Evolutionary conservation across 2,329 filamentous ascomycete species (phyloP).

Genomic region (Ophiocordyceps sinensis): DNA sequence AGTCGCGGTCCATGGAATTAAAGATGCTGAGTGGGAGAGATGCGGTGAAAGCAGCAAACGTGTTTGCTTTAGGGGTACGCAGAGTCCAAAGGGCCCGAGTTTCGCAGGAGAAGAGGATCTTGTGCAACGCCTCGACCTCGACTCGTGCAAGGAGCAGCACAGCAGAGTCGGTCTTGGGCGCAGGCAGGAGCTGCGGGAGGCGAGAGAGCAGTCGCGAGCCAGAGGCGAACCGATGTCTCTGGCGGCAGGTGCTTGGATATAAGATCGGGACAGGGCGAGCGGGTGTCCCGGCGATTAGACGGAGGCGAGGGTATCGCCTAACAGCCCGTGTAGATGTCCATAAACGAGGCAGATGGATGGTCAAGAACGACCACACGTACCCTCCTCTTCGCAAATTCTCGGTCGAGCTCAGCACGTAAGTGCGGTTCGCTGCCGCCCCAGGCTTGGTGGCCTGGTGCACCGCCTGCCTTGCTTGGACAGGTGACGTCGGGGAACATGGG

Average conservation of each 20-base stretch:
- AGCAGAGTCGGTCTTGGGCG: not conserved
- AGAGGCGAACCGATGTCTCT: not conserved
- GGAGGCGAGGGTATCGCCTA: no score
- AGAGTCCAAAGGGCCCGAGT: not conserved
- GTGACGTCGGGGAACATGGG: not conserved
- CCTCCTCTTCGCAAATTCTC: no score
- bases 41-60: not conserved
- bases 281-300: no score
- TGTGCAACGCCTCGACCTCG: not conserved
- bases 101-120: constrained; percentile 1
- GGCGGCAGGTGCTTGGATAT: not conserved
- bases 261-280: no score
- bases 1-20: constrained; percentile 2
- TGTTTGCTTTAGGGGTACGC: constrained; percentile 1
- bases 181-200: not conserved
- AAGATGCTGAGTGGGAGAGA: constrained; percentile 1
- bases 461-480: not conserved
- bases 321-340: no score
- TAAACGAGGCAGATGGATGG: no score
- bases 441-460: no score
- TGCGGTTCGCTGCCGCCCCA: no score
- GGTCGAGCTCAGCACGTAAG: no score
- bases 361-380: no score
- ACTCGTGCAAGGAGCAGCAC: not conserved
- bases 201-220: not conserved